Conservation (phyloP, 805 yeast genomes). For the Priceomyces melissophilus region DNA sequence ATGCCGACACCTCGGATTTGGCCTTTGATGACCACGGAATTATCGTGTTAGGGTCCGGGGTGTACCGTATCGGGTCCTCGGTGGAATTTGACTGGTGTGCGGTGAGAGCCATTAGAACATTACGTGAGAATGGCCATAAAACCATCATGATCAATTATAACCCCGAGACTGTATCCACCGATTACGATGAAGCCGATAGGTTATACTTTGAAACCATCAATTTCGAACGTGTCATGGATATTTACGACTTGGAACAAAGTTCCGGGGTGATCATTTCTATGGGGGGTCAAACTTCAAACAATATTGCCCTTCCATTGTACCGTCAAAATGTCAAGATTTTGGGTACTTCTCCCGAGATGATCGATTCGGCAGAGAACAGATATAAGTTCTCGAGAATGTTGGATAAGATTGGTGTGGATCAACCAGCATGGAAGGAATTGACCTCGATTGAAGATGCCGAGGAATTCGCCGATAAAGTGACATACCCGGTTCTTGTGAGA, state of each 20-base stretch:
- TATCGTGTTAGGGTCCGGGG: constrained; percentile 97
- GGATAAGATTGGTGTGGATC: constrained; percentile 95
- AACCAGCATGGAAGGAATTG: constrained; percentile 98
- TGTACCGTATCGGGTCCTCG: constrained; percentile 96
- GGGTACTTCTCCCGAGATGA: constrained; percentile 98
- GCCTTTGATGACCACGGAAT: constrained; percentile 89
- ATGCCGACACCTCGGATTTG: constrained; percentile 84
- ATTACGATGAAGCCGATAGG: constrained; percentile 96
- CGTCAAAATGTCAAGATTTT: constrained; percentile 92
- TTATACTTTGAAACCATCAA: constrained; percentile 93
- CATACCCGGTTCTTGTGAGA: constrained; percentile 94
- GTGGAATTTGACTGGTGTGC: constrained; percentile 99
- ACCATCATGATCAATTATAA: constrained; percentile 97
- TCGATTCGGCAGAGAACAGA: constrained; percentile 96
- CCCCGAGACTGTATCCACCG: constrained; percentile 99
- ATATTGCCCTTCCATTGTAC: constrained; percentile 88
- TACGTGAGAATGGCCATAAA: constrained; percentile 80
- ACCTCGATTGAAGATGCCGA: constrained; percentile 92
- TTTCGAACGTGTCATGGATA: constrained; percentile 90
- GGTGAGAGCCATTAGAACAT: constrained; percentile 90
- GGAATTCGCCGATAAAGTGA: constrained; percentile 82
- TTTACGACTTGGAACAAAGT: constrained; percentile 87
- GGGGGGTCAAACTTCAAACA: constrained; percentile 99
- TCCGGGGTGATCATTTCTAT: constrained; percentile 91
- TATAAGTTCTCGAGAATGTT: constrained; percentile 97